Evolutionary conservation across 2,329 filamentous ascomycete genomes (phyloP), one percentile per base, ranked within the genome.

Genomic region (Juglanconis oblonga): DNA sequence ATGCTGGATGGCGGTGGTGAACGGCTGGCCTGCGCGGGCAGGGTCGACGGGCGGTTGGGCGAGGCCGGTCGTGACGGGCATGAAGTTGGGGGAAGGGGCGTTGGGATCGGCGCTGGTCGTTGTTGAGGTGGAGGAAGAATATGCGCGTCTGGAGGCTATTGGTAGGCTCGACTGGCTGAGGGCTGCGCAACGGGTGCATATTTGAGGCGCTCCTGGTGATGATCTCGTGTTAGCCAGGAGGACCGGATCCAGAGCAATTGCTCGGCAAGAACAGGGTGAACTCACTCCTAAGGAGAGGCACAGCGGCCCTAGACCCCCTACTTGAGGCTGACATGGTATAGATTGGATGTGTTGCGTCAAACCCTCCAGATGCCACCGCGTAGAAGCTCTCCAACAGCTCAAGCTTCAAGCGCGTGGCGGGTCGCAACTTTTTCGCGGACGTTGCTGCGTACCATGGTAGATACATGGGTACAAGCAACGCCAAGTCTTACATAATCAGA

Each of bases 251-350:
- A 10, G 31, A 40, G 44, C 17, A 31, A 57, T 45, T 52, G 54
- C 14, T n/a, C 33, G 40, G 17, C 51, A 57, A n/a, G 13, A 42
- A 42, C 9, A 47, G 9, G 42, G 33, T 52, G 14, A 45, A 59
- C 66, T 58, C 67, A 87, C 85, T 76, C 70, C 77, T 76, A 60
- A 86, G 67, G 57, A 81, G 73, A 64, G 76, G 76, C 67, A 78
- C 75, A 61, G 80, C 72, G 70, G 78, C 78, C 69, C 73, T 77
- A 65, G 79, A 72, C 65, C 84, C 82, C 78, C 83, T 82, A 76
- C 83, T 84, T 68, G 82, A 79, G 66, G 81, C 78, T 66, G 81
- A 76, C 84, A 87, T 83, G 61, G 58, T 77, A 62, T 61, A 63
- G 52, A 47, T 51, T 57, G 65, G 38, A n/a, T 57, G 31, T 52